A percentile compares a stretch with the other conserved stretches of the same genome.
Evolutionary conservation across 2,329 filamentous ascomycete species (phyloP).

Genomic region (Neofusicoccum parvum): DNA sequence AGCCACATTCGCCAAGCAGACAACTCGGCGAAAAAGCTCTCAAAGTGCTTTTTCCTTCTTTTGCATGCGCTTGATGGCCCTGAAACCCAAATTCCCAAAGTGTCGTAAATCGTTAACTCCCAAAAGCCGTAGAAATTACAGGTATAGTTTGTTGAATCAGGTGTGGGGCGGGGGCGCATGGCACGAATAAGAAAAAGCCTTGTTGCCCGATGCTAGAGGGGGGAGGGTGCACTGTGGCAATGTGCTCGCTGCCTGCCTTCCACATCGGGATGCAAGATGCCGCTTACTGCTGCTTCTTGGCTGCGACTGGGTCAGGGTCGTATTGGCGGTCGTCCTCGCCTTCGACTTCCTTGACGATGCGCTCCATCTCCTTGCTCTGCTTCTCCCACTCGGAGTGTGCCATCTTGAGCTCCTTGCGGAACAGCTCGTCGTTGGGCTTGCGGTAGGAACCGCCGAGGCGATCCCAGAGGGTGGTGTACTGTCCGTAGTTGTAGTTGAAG

Average conservation of each 20-base stretch:
- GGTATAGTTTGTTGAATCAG: not conserved
- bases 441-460: slow-evolving; percentile 84
- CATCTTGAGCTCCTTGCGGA: slow-evolving; percentile 84
- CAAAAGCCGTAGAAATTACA: slow-evolving; percentile 13
- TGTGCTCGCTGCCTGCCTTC: slow-evolving; percentile 4
- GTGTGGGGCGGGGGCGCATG: not conserved
- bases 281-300: slow-evolving; percentile 44
- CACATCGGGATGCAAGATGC: not conserved
- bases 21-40: not conserved
- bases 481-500: slow-evolving; percentile 90
- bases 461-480: slow-evolving; percentile 93
- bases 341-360: slow-evolving; percentile 73
- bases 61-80: not conserved
- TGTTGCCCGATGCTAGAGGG: not conserved
- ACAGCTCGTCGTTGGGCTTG: slow-evolving; percentile 82
- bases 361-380: slow-evolving; percentile 76
- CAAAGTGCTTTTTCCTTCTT: not conserved
- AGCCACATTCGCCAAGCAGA: slow-evolving; percentile 9
- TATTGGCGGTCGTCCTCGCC: slow-evolving; percentile 54
- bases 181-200: not conserved
- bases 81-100: not conserved
- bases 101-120: slow-evolving; percentile 10
- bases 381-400: slow-evolving; percentile 75
- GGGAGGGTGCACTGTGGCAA: slow-evolving; percentile 14
- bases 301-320: slow-evolving; percentile 32